Evolutionary conservation across 805 yeast genomes (phyloP).

Genomic region (Ogataea neopini): DNA sequence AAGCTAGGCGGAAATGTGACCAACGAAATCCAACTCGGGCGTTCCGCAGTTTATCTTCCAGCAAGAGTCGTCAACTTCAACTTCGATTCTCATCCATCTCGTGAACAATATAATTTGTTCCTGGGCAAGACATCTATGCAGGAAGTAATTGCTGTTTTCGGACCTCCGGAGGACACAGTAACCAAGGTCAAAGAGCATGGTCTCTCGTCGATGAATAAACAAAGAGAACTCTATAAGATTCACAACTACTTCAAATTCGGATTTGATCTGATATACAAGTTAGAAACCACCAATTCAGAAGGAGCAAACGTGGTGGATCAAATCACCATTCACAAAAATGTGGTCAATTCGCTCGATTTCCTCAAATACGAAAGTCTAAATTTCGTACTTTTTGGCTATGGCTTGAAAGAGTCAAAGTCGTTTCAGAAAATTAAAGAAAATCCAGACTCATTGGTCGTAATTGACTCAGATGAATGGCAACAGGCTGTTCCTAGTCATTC

Average conservation of each 20-base stretch:
- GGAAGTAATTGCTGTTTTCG: conserved; percentile 46
- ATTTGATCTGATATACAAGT: conserved; percentile 52
- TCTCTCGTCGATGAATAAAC: conserved; percentile 23
- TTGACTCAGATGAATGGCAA: background rate
- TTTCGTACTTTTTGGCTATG: conserved; percentile 20
- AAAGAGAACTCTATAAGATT: conserved; percentile 34
- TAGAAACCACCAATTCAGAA: conserved; percentile 26
- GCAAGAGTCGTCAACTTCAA: conserved; percentile 26
- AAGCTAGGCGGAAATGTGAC: conserved; percentile 7
- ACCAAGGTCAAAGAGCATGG: conserved; percentile 40
- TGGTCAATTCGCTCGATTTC: conserved; percentile 52
- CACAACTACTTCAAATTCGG: conserved; percentile 61
- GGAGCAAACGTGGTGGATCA: conserved; percentile 43
- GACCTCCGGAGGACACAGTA: conserved; percentile 58
- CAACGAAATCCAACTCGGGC: conserved; percentile 11
- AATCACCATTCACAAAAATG: conserved; percentile 52
- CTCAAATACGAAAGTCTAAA: conserved; percentile 54
- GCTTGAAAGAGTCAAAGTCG: background rate
- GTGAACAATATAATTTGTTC: background rate
- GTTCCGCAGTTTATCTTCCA: conserved; percentile 14
- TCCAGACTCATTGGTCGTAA: background rate
- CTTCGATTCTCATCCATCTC: conserved; percentile 28
- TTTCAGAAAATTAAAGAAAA: background rate
- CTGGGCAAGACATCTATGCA: conserved; percentile 52
- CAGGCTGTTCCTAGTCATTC: conserved; percentile 1